Evolutionary conservation across 2,329 filamentous ascomycete genomes (phyloP).

Genomic region (Monosporascus sp.): DNA sequence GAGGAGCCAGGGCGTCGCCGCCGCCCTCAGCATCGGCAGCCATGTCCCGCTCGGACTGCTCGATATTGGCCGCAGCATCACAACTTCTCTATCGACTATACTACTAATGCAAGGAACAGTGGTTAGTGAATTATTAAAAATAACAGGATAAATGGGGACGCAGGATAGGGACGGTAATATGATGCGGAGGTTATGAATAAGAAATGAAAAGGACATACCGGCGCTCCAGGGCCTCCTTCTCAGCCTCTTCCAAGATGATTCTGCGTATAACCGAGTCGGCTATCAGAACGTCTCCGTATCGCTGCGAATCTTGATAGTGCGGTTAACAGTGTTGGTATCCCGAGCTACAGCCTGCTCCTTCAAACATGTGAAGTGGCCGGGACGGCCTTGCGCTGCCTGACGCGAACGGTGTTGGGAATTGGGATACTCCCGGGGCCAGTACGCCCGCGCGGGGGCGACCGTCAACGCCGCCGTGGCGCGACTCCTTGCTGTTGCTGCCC

Average conservation of each 20-base stretch:
- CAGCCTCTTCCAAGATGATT: conserved; percentile 6
- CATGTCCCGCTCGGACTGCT: too few species aligned
- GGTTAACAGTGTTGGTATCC: conserved; percentile 68
- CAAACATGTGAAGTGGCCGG: conserved; percentile 6
- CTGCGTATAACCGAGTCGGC: conserved; percentile 2
- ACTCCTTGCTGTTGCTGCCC: conserved; percentile 89
- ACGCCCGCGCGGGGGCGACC: conserved; percentile 61
- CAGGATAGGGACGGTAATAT: too few species aligned
- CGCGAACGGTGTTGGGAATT: conserved; percentile 61
- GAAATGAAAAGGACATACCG: conserved; percentile 2
- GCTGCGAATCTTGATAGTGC: conserved; percentile 70
- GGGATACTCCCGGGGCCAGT: conserved; percentile 88
- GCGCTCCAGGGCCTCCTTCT: conserved; percentile 12
- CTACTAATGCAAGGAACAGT: neutral
- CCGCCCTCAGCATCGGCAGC: too few species aligned
- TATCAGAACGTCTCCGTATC: conserved; percentile 7
- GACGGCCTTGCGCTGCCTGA: conserved; percentile 69
- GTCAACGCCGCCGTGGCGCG: conserved; percentile 55
- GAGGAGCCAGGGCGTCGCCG: conserved; percentile 16
- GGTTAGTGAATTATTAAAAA: neutral
- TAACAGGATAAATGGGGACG: too few species aligned
- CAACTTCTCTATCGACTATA: too few species aligned
- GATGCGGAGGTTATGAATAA: too few species aligned
- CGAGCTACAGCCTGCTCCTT: conserved; percentile 14
- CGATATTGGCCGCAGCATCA: too few species aligned